Conservation (phyloP, 2,329 filamentous ascomycete species). For the Aspergillus jensenii region DNA sequence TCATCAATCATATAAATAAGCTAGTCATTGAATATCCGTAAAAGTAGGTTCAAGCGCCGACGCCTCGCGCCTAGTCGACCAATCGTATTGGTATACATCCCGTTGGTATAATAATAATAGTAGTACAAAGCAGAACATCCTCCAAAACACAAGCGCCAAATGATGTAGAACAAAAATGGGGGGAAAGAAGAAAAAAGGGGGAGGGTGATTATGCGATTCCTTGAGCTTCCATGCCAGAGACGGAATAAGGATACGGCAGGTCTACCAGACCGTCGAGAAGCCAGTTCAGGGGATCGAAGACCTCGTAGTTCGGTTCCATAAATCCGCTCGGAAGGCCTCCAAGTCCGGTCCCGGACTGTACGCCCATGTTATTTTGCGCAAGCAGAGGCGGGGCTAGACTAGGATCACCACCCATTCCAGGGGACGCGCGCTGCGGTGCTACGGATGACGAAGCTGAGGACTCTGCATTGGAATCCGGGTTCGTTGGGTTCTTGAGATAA, state of each 20-base stretch:
- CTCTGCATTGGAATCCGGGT: constrained; percentile 75
- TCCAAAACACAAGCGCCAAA: constrained; percentile 1
- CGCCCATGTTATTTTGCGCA: constrained; percentile 31
- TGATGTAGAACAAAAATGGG: neutral
- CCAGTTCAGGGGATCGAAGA: constrained; percentile 92
- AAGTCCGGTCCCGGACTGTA: constrained; percentile 26
- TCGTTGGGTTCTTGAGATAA: constrained; percentile 82
- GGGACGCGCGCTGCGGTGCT: constrained; percentile 42
- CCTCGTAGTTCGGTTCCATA: constrained; percentile 72
- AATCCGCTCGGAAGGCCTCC: constrained; percentile 50
- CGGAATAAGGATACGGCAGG: constrained; percentile 68
- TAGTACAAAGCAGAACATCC: constrained; percentile 7
- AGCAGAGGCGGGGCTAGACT: constrained; percentile 43
- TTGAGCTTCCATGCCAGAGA: constrained; percentile 47
- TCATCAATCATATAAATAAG: constrained; percentile 6
- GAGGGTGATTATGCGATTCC: constrained; percentile 32
- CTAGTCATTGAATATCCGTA: neutral
- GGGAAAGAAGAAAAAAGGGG: neutral
- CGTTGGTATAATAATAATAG: constrained; percentile 21
- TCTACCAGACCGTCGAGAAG: constrained; percentile 84
- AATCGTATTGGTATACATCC: constrained; percentile 5
- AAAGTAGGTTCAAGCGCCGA: constrained; percentile 5
- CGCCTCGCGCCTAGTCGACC: constrained; percentile 6
- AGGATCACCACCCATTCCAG: constrained; percentile 43
- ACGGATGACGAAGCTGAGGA: constrained; percentile 66